Percentiles rank a stretch among this genome's conserved stretches.
Conservation (phyloP, 2,329 filamentous ascomycete species). For the Ceratocystis eucalypticola region DNA sequence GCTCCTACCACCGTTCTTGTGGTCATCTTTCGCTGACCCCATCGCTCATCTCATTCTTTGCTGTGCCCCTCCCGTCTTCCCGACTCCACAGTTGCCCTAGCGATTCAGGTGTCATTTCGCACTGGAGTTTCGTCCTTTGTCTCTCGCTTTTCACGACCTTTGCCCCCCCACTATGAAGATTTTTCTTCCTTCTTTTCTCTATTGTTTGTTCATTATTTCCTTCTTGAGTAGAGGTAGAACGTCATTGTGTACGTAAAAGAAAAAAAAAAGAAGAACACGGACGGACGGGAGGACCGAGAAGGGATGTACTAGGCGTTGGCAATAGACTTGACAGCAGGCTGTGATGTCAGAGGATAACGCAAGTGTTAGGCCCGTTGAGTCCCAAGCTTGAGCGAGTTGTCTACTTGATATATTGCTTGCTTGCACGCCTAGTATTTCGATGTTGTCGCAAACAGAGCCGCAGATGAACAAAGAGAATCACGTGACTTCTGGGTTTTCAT, state of each 20-base stretch:
- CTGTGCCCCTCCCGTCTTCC: background rate
- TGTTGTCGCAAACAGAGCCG: too few relatives aligned
- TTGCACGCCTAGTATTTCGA: too few relatives aligned
- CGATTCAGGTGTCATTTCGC: conserved; percentile 2
- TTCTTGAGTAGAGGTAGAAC: background rate
- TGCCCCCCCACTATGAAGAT: background rate
- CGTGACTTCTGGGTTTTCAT: too few relatives aligned
- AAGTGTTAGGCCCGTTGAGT: too few relatives aligned
- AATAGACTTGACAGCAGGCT: too few relatives aligned
- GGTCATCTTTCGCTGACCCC: background rate
- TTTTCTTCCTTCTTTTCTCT: background rate
- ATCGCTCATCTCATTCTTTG: background rate
- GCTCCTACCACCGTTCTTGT: background rate
- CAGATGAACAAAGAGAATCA: too few relatives aligned
- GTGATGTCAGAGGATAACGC: too few relatives aligned
- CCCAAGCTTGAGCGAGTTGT: too few relatives aligned
- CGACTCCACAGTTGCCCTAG: conserved; percentile 1
- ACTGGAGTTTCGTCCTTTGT: too few relatives aligned
- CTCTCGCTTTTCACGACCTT: background rate
- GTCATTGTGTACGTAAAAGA: conserved; percentile 4
- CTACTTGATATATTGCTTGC: too few relatives aligned
- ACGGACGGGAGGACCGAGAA: background rate
- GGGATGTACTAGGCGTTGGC: background rate
- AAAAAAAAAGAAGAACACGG: background rate
- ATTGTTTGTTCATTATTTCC: background rate